Percentiles rank a stretch among this genome's conserved stretches.
phyloP scores from a whole-genome alignment of 352 stramenopile genomes.

The Pythium chondricola region DNA sequence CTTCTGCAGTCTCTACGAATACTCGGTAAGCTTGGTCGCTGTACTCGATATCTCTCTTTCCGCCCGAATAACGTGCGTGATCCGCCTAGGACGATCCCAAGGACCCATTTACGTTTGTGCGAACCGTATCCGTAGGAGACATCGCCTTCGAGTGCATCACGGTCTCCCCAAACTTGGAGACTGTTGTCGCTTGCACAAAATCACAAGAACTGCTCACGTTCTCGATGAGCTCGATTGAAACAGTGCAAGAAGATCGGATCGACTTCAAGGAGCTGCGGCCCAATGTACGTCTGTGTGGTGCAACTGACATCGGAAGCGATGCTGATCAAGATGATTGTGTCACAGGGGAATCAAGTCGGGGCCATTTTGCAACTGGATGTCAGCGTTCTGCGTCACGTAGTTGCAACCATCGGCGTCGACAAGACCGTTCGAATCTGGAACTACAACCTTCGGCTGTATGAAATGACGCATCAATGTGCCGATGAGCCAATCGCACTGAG shows the following conservation, averaged over 20 bases:
- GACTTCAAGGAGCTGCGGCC: slow-evolving; percentile 54
- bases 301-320: no score
- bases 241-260: slow-evolving; percentile 67
- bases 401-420: slow-evolving; percentile 79
- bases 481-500: slow-evolving; percentile 60
- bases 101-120: slow-evolving; percentile 73
- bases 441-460: slow-evolving; percentile 56
- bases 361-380: slow-evolving; percentile 68
- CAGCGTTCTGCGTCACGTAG: slow-evolving; percentile 75
- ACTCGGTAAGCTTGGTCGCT: slow-evolving; percentile 31
- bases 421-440: slow-evolving; percentile 88
- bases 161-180: slow-evolving; percentile 60
- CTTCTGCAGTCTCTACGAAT: slow-evolving; percentile 75
- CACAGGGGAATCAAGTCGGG: slow-evolving; percentile 53
- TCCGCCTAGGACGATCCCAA: slow-evolving; percentile 55
- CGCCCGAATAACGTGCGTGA: no score
- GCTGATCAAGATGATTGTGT: no score
- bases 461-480: slow-evolving; percentile 50
- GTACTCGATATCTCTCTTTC: slow-evolving; percentile 3
- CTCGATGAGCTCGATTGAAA: slow-evolving; percentile 65
- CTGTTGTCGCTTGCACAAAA: slow-evolving; percentile 56
- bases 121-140: slow-evolving; percentile 61
- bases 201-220: slow-evolving; percentile 61
- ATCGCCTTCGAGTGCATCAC: slow-evolving; percentile 68
- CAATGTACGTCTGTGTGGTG: no score